Evolutionary conservation across 2,329 filamentous ascomycete genomes (phyloP), one percentile per base, ranked within the genome.

Genomic region (Aspergillus brunneoviolaceus): DNA sequence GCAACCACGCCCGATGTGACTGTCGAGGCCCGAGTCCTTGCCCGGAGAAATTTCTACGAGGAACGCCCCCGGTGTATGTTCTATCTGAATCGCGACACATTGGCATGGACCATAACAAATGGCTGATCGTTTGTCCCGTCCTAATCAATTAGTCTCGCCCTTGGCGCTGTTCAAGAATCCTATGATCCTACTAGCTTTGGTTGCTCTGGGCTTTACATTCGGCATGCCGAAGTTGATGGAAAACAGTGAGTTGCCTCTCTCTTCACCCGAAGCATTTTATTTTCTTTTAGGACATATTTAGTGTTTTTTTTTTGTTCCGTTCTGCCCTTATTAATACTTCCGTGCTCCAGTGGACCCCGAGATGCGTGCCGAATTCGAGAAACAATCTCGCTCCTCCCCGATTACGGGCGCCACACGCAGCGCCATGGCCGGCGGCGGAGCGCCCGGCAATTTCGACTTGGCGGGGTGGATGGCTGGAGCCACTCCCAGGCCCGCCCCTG

Each of bases 191-290:
- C 89, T 99, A 81, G 92, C 89, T 4, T 78, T 96, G 35, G 87
- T 95, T 45, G 92, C 89, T 63, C 86, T 97, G 81, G 88, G 80
- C 5, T 81, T 97, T 66, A 92, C 96, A 64, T 84, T 98, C 69
- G 93, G 93, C 66, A 91, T 98, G 90, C 95, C 95, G 14, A 95
- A 97, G 77, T 77, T 99, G 58, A 87, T 98, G 80, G 93, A 98
- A 55, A 97, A 95, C 74, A 96, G 93, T 97, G 86, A 64, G 91
- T 85, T 42, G 29, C 47, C 29, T 10, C 9, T 45, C 42, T 31
- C 47, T 14, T 60, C 31, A 42, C 51, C 49, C 48, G 31, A 49
- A 6, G 27, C 42, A 39, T 60, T 16, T 25, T 11, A 12, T 35
- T 16, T 35, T 12, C 14, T 45, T 7, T 45, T 45, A 4, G 16